Conservation (phyloP, 192 early-diverging fungal genomes). For the Lobulomyces angularis region DNA sequence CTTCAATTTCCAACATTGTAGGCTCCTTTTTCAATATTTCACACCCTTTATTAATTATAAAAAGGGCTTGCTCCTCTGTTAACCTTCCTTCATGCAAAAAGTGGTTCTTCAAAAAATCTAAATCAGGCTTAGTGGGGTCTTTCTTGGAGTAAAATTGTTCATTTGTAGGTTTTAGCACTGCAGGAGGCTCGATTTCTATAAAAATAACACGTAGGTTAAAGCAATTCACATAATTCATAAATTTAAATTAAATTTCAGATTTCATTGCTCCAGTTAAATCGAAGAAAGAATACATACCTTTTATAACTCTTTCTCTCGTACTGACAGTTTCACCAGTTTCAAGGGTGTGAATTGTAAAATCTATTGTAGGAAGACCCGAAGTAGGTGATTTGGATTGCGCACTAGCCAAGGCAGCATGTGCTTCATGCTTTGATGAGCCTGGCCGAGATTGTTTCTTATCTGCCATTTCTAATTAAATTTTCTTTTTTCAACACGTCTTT, state of each 20-base stretch:
- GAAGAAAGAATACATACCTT: slow-evolving; percentile 39
- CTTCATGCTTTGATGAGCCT: no score
- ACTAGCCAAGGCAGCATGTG: no score
- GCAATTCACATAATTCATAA: background rate
- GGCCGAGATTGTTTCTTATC: no score
- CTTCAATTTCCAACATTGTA: slow-evolving; percentile 1
- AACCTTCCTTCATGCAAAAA: slow-evolving; percentile 88
- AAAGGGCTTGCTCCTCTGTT: slow-evolving; percentile 80
- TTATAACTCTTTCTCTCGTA: slow-evolving; percentile 60
- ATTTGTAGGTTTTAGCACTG: slow-evolving; percentile 35
- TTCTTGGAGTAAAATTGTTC: slow-evolving; percentile 58
- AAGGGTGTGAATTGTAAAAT: slow-evolving; percentile 64
- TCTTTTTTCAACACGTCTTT: no score
- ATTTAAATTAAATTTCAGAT: background rate
- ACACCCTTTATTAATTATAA: slow-evolving; percentile 7
- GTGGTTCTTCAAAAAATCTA: slow-evolving; percentile 75
- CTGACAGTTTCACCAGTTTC: slow-evolving; percentile 62
- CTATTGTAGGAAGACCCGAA: no score
- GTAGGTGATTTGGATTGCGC: no score
- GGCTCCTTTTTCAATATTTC: slow-evolving; percentile 10
- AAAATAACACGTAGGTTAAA: no score
- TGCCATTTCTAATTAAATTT: no score
- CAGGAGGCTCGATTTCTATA: slow-evolving; percentile 46
- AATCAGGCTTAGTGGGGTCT: slow-evolving; percentile 61
- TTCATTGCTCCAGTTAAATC: background rate